A percentile compares a stretch with the other conserved stretches of the same genome.
phyloP scores from a whole-genome alignment of 129 eudicot species.

The Gnaphalium uliginosum region DNA sequence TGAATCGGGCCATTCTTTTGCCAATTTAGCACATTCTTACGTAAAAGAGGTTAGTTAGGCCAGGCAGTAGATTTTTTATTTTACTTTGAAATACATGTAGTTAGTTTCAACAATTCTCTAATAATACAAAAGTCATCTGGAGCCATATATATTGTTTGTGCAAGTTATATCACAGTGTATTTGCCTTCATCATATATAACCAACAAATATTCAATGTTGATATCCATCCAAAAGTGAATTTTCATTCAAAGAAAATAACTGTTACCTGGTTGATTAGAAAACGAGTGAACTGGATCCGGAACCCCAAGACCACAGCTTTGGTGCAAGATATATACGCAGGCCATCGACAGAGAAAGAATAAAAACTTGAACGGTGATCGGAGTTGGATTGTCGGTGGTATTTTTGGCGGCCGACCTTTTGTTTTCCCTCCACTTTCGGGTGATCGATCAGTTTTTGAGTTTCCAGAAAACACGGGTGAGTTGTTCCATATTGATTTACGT shows the following conservation, averaged over 20 bases:
- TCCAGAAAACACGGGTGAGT: neutral
- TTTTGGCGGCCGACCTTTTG: neutral
- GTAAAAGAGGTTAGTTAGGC: slow-evolving; percentile 23
- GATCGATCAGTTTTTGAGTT: neutral
- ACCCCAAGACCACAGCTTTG: neutral
- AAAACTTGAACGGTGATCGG: neutral
- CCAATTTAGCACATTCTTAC: slow-evolving; percentile 27
- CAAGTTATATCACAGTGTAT: slow-evolving; percentile 13
- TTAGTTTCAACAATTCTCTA: slow-evolving; percentile 24
- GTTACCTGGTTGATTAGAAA: neutral
- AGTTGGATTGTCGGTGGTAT: neutral
- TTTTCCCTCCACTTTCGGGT: neutral
- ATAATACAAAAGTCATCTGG: slow-evolving; percentile 19
- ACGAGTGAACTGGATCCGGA: neutral
- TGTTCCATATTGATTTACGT: no score
- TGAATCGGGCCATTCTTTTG: slow-evolving; percentile 42
- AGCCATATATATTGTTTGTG: slow-evolving; percentile 20
- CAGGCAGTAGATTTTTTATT: slow-evolving; percentile 21
- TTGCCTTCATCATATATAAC: neutral
- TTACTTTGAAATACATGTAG: slow-evolving; percentile 33
- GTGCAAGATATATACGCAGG: neutral
- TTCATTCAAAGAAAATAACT: neutral
- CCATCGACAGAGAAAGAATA: neutral
- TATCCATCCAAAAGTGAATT: neutral
- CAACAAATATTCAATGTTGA: neutral